phyloP scores from a whole-genome alignment of 176 grass and related monocot species.

The Carex kokanica region DNA sequence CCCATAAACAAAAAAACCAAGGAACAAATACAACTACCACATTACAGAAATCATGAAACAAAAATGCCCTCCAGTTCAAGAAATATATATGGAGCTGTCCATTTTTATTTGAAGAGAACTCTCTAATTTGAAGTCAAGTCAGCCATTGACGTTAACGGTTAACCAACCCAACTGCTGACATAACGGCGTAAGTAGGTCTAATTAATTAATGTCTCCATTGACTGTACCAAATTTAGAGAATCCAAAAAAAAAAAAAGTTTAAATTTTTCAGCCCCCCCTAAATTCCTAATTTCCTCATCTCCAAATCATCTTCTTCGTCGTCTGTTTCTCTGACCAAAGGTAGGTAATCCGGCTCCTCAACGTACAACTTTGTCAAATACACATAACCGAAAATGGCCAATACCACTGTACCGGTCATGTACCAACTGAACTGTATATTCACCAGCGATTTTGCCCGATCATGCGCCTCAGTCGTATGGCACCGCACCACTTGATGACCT shows the following conservation, averaged over 20 bases:
- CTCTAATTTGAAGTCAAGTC: not conserved
- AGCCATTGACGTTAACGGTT: not conserved
- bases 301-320: constrained; percentile 60
- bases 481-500: constrained; percentile 66
- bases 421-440: constrained; percentile 97
- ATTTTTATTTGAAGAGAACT: not conserved
- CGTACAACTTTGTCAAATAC: constrained; percentile 40
- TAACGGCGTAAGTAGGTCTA: not conserved
- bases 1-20: not conserved
- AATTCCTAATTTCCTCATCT: constrained; percentile 26
- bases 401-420: constrained; percentile 46
- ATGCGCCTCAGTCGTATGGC: constrained; percentile 56
- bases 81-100: not conserved
- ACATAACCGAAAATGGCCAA: constrained; percentile 59
- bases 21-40: not conserved
- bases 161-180: not conserved
- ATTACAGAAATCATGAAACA: not conserved
- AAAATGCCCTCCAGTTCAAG: not conserved
- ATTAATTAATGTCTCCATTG: not conserved
- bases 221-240: not conserved
- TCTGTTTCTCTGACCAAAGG: constrained; percentile 55
- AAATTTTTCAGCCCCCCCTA: not conserved
- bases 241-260: not conserved
- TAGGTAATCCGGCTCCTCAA: constrained; percentile 68
- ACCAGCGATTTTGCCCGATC: constrained; percentile 73